Percentiles rank a stretch among this genome's conserved stretches.
Evolutionary conservation across 345 rosid species (phyloP).

Genomic region (Cardamine occulta): DNA sequence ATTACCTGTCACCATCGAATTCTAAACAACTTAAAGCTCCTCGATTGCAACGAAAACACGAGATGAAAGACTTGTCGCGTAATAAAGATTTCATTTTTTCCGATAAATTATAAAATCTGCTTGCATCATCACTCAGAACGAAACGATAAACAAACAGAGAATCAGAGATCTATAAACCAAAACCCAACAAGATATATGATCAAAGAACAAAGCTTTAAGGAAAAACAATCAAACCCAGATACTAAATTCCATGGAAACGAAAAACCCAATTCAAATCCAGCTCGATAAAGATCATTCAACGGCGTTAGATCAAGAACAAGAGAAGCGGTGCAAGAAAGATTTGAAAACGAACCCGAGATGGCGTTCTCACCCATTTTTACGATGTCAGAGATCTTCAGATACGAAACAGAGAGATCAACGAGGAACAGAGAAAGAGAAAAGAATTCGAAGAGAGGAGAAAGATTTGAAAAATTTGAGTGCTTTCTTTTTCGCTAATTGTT

Average conservation of each 20-base stretch:
- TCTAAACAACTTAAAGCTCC: slow-evolving; percentile 3
- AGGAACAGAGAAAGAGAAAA: slow-evolving; percentile 18
- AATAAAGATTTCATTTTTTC: background rate
- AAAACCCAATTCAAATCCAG: slow-evolving; percentile 31
- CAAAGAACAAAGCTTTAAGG: slow-evolving; percentile 36
- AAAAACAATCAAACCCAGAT: slow-evolving; percentile 34
- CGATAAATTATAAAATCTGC: background rate
- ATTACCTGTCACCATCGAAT: slow-evolving; percentile 42
- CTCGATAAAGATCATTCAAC: slow-evolving; percentile 5
- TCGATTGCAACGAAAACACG: slow-evolving; percentile 9
- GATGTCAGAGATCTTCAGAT: slow-evolving; percentile 26
- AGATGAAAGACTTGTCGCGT: slow-evolving; percentile 12
- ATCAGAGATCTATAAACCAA: slow-evolving; percentile 36
- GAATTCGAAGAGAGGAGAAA: slow-evolving; percentile 17
- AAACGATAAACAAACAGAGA: slow-evolving; percentile 13
- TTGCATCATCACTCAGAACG: background rate
- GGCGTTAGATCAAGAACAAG: slow-evolving; percentile 29
- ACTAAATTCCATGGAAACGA: background rate
- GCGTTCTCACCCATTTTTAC: slow-evolving; percentile 51
- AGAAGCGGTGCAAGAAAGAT: slow-evolving; percentile 23
- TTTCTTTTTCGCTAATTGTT: slow-evolving; percentile 6
- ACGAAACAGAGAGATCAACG: slow-evolving; percentile 33
- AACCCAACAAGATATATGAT: slow-evolving; percentile 24
- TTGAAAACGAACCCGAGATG: slow-evolving; percentile 46
- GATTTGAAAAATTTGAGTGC: slow-evolving; percentile 22